Evolutionary conservation across 1,284 basidiomycete species (phyloP).

Genomic region (Xerocomus amazonicus): DNA sequence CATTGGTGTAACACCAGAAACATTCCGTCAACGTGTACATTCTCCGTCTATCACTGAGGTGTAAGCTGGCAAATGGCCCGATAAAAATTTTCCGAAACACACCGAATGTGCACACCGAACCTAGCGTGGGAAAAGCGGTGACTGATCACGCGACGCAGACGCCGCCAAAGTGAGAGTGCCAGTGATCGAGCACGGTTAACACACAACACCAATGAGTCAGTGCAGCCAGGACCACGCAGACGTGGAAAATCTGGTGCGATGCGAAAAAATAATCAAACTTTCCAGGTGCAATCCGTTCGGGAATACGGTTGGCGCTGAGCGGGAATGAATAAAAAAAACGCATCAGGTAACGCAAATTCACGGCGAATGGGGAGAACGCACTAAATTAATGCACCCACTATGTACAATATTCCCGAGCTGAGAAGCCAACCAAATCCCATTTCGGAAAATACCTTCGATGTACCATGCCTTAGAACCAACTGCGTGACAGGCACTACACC

Average conservation of each 20-base stretch:
- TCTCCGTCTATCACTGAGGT: constrained; percentile 27
- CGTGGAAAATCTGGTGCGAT: constrained; percentile 87
- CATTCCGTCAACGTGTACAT: constrained; percentile 29
- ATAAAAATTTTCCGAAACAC: constrained; percentile 20
- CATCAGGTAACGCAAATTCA: constrained; percentile 22
- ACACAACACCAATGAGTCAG: constrained; percentile 69
- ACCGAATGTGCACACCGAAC: constrained; percentile 16
- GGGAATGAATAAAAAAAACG: constrained; percentile 28
- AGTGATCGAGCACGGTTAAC: constrained; percentile 53
- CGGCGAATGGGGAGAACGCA: constrained; percentile 46
- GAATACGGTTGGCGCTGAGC: constrained; percentile 74
- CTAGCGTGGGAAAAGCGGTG: constrained; percentile 23
- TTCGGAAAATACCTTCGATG: constrained; percentile 49
- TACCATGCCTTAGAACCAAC: constrained; percentile 56
- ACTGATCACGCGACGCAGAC: constrained; percentile 32
- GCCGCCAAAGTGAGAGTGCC: constrained; percentile 42
- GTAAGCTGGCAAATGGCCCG: constrained; percentile 19
- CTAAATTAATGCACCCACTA: constrained; percentile 79
- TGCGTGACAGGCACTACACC: constrained; percentile 74
- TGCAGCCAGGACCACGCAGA: constrained; percentile 76
- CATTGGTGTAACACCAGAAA: constrained; percentile 25
- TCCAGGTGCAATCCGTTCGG: constrained; percentile 76
- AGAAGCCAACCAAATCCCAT: constrained; percentile 73
- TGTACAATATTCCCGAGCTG: constrained; percentile 67
- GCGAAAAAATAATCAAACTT: constrained; percentile 78